Evolutionary conservation across 2,329 filamentous ascomycete genomes (phyloP).

Genomic region (Colletotrichum camelliae): DNA sequence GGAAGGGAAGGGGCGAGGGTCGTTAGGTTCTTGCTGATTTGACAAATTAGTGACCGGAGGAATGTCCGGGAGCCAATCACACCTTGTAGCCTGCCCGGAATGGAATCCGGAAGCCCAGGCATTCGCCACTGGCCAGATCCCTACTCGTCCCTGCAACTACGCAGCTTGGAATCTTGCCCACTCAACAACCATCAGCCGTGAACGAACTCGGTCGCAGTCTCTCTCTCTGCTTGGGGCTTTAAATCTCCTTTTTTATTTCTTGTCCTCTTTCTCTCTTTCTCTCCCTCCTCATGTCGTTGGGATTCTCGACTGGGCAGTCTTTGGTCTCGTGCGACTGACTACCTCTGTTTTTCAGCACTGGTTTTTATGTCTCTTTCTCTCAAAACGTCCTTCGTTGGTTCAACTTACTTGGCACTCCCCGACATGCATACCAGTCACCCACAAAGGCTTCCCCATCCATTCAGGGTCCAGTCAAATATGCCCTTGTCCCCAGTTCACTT

Average conservation of each 20-base stretch:
- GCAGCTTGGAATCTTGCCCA: background rate
- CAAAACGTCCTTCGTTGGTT: no score
- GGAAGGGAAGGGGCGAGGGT: no score
- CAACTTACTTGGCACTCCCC: no score
- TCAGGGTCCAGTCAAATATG: background rate
- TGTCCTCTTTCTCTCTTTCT: background rate
- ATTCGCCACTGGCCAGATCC: background rate
- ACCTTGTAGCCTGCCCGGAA: background rate
- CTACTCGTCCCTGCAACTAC: background rate
- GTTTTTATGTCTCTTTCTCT: no score
- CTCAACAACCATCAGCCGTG: background rate
- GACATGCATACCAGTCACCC: background rate
- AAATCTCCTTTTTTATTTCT: background rate
- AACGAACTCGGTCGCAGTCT: background rate
- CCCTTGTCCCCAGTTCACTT: background rate
- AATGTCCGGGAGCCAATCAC: background rate
- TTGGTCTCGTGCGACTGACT: no score
- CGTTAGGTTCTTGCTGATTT: no score
- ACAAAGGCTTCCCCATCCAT: background rate
- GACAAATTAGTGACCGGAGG: background rate
- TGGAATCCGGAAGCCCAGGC: background rate
- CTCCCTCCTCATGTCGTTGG: accelerated
- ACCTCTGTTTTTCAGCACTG: no score
- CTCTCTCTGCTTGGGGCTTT: background rate
- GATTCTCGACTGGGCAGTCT: background rate